Evolutionary conservation across 2,329 filamentous ascomycete species (phyloP).

Genomic region (Periconia sp.): DNA sequence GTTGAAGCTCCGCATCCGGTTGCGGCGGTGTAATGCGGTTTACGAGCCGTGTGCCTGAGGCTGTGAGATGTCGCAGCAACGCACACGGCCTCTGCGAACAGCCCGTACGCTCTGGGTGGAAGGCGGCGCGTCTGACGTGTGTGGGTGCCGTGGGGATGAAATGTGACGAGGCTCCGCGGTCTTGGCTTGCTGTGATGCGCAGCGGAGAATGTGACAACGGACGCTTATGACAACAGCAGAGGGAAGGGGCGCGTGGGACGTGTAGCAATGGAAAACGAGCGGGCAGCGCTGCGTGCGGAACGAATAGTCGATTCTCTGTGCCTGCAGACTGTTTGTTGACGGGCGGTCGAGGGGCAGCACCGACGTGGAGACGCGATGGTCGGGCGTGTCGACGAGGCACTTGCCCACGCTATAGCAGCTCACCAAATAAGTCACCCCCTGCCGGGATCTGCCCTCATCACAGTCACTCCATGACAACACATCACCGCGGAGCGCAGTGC

Average conservation of each 20-base stretch:
- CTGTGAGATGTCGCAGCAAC: not conserved
- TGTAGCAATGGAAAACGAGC: constrained; percentile 2
- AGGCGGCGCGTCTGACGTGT: constrained; percentile 2
- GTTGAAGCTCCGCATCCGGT: constrained; percentile 10
- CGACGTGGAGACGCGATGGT: constrained; percentile 1
- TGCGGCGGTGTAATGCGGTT: not conserved
- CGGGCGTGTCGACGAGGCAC: not conserved
- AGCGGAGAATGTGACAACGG: constrained; percentile 3
- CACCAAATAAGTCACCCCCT: constrained; percentile 1
- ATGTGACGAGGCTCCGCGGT: constrained; percentile 10
- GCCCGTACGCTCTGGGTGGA: too few relatives aligned
- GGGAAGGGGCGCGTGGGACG: not conserved
- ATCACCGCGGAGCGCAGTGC: not conserved
- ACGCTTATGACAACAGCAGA: not conserved
- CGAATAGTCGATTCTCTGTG: not conserved
- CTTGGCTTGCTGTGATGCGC: constrained; percentile 8
- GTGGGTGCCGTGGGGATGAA: constrained; percentile 6
- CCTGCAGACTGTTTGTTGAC: constrained; percentile 14
- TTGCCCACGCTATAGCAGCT: not conserved
- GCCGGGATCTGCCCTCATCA: constrained; percentile 3
- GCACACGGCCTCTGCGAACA: too few relatives aligned
- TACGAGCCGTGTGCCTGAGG: not conserved
- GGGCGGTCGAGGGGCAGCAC: constrained; percentile 7
- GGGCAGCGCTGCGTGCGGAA: not conserved
- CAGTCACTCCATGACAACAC: constrained; percentile 3